Base-by-base conservation (phyloP, 2,329 filamentous ascomycete genomes). In the Trichoderma guizhouense region DNA sequence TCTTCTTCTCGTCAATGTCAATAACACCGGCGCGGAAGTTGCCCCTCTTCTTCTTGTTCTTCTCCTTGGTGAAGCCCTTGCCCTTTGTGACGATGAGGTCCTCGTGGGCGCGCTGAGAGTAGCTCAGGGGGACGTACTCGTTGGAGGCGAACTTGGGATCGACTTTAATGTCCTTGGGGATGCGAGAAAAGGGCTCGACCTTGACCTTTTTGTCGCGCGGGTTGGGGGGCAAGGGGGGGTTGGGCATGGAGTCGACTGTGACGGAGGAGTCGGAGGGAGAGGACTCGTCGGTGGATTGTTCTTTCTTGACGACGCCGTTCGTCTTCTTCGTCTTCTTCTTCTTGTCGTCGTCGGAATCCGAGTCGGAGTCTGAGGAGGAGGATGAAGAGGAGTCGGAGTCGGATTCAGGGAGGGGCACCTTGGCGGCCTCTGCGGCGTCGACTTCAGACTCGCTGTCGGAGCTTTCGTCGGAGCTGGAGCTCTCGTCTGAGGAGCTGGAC, bases 21-120 rank as follows among this genome's bases (percentile, higher is more conserved):
- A 99, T 97, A 67, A 88, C 83, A 7, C 96, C 96, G 58, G 96
- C 96, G 62, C 92, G 90, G 86, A 97, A 99, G 75, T 92, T 93
- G 65, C 96, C 96, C 77, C 90, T 88, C 87, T 94, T 95, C 88
- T 94, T 96, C 87, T 99, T 99, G 84, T 99, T 99, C 90, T 99
- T 99, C 86, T 98, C 96, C 86, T 99, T 99, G 73, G 95, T 98
- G 84, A 99, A 99, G 5, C 94, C 94, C 85, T 98, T 98, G 78
- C 96, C 96, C 81, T 92, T 93, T 36, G 95, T 98, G 51, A 97
- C 89, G 63, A 94, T 93, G 74, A 99, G 84, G 79, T 98, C 95
- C 76, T 94, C 89, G 79, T 95, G 93, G 9, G 97, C 97, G 76
- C 90, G 90, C 77, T 96, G 92, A 28, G 95, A 95, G 83, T 98